Evolutionary conservation across 208 protist species (phyloP).

Genomic region (Crithidia fasciculata): DNA sequence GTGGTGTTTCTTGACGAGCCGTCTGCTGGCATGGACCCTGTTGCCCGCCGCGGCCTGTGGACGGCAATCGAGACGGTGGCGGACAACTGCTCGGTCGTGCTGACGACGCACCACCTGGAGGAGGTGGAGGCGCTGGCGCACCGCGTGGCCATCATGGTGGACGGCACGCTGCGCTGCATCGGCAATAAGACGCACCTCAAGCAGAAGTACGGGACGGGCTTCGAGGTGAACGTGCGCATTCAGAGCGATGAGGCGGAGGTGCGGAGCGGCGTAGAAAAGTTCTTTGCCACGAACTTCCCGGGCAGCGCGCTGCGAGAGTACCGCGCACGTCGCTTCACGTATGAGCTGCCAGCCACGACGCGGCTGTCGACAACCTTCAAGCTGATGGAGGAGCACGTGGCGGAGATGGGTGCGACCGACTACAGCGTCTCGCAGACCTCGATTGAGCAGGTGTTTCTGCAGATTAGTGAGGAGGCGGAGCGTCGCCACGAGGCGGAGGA

Average conservation of each 20-base stretch:
- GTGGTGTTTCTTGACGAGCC: slow-evolving; percentile 84
- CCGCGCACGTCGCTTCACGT: slow-evolving; percentile 49
- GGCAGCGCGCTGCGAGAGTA: slow-evolving; percentile 39
- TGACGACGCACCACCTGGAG: slow-evolving; percentile 95
- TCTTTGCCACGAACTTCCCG: slow-evolving; percentile 46
- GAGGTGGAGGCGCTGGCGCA: slow-evolving; percentile 90
- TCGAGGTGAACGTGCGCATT: slow-evolving; percentile 60
- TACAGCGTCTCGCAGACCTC: slow-evolving; percentile 84
- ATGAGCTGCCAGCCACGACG: slow-evolving; percentile 39
- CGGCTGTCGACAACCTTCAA: slow-evolving; percentile 45
- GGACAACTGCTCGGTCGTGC: slow-evolving; percentile 70
- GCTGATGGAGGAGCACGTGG: slow-evolving; percentile 43
- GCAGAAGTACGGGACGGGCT: slow-evolving; percentile 64
- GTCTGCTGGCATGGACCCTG: slow-evolving; percentile 73
- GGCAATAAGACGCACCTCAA: slow-evolving; percentile 79
- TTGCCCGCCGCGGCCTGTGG: slow-evolving; percentile 66
- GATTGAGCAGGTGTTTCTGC: slow-evolving; percentile 84
- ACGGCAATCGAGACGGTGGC: slow-evolving; percentile 63
- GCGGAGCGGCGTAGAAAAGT: slow-evolving; percentile 26
- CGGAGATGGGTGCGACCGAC: slow-evolving; percentile 46
- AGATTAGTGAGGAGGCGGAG: slow-evolving; percentile 59
- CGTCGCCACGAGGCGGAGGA: slow-evolving; percentile 36
- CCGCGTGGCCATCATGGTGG: slow-evolving; percentile 79
- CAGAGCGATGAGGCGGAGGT: slow-evolving; percentile 23
- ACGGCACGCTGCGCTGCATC: slow-evolving; percentile 75